These are phyloP conservation scores for Sporothrix pseudoabietina DNA, from an alignment of 2,329 filamentous ascomycete species.

Conservation along the genomic window DNA sequence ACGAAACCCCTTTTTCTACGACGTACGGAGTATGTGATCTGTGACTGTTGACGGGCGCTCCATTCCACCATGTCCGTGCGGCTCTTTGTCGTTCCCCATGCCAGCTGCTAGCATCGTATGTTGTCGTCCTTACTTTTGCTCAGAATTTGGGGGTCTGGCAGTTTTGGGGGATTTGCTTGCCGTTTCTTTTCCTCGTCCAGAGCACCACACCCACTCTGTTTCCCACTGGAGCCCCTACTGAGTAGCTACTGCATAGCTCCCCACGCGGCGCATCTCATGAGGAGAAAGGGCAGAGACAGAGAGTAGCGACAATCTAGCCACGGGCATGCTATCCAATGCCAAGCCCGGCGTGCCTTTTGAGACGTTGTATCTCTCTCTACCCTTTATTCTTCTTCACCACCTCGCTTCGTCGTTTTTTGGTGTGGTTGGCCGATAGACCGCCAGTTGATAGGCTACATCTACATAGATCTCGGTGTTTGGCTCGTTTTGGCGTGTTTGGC, in stretches of 20 bases:
- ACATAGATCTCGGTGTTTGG: neutral
- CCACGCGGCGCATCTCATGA: constrained; percentile 13
- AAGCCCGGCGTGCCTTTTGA: constrained; percentile 8
- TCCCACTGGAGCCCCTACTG: neutral
- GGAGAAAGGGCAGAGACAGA: neutral
- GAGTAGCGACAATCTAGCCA: constrained; percentile 17
- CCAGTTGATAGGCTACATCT: neutral
- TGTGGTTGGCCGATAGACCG: neutral
- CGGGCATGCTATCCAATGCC: constrained; percentile 23
- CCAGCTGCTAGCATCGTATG: neutral
- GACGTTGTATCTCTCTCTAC: neutral
- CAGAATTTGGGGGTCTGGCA: no score
- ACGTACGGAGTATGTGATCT: neutral
- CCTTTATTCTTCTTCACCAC: neutral
- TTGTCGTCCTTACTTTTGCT: constrained; percentile 2
- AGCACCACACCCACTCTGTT: constrained; percentile 15
- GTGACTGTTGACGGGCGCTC: neutral
- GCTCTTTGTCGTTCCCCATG: neutral
- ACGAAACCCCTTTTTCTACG: neutral
- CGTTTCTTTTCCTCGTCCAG: no score
- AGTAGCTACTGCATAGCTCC: neutral
- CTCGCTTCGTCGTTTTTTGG: neutral
- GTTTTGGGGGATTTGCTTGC: neutral
- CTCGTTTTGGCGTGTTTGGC: constrained; percentile 8
- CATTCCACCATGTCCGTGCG: neutral